Percentiles rank a stretch among this genome's conserved stretches.
Conservation (phyloP, 768 basidiomycete genomes). For the Jaapia argillacea region DNA sequence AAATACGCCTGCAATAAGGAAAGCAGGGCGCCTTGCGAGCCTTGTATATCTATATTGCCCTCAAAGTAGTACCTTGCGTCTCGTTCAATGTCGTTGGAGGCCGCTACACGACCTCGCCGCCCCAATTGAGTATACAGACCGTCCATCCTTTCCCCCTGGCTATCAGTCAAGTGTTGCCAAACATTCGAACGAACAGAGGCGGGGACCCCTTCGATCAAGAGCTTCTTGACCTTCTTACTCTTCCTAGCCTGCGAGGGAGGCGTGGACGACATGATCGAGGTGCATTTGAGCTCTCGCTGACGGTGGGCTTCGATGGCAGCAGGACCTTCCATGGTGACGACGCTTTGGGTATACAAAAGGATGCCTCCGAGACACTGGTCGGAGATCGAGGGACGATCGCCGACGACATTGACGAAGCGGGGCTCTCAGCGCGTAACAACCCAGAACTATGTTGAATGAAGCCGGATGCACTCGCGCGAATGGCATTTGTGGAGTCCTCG, state of each 20-base stretch:
- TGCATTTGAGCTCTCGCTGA: conserved; percentile 70
- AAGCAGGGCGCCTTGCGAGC: conserved; percentile 43
- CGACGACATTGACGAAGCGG: conserved; percentile 19
- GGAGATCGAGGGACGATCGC: conserved; percentile 8
- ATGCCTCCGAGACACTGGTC: conserved; percentile 1
- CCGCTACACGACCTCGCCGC: conserved; percentile 41
- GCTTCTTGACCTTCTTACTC: conserved; percentile 68
- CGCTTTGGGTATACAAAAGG: conserved; percentile 1
- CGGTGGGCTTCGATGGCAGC: conserved; percentile 47
- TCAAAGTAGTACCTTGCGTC: conserved; percentile 47
- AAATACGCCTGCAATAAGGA: conserved; percentile 59
- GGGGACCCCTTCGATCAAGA: conserved; percentile 70
- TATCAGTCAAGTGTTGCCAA: conserved; percentile 75
- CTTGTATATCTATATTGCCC: conserved; percentile 49
- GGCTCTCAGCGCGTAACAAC: conserved; percentile 20
- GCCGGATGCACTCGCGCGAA: conserved; percentile 8
- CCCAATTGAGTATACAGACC: conserved; percentile 58
- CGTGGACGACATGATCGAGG: conserved; percentile 45
- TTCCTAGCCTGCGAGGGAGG: conserved; percentile 58
- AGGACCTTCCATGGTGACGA: no score
- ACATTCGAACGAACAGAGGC: conserved; percentile 77
- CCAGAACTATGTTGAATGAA: conserved; percentile 6
- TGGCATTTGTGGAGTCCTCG: conserved; percentile 36
- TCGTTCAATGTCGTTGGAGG: conserved; percentile 42
- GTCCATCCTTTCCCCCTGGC: conserved; percentile 57